A percentile compares a stretch with the other conserved stretches of the same genome.
Conservation (phyloP, 805 yeast species). For the Candida insectorum region DNA sequence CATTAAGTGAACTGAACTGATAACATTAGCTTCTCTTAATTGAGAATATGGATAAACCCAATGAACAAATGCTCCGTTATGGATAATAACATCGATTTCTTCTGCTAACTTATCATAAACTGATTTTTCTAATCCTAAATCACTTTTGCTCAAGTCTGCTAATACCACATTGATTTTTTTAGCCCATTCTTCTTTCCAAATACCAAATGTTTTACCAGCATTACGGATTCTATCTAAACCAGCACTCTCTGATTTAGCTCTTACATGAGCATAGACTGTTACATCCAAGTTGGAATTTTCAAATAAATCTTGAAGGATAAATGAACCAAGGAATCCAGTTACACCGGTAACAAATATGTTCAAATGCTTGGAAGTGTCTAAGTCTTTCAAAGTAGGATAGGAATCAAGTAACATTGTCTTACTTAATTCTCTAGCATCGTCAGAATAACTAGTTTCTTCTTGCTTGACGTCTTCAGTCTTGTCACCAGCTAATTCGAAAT, state of each 20-base stretch:
- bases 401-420: slow-evolving; percentile 36
- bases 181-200: slow-evolving; percentile 64
- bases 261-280: slow-evolving; percentile 81
- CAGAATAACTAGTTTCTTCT: slow-evolving; percentile 45
- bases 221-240: slow-evolving; percentile 75
- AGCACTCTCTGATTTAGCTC: slow-evolving; percentile 66
- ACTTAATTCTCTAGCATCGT: slow-evolving; percentile 64
- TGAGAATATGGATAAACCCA: slow-evolving; percentile 97
- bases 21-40: slow-evolving; percentile 88
- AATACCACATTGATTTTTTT: slow-evolving; percentile 64
- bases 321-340: slow-evolving; percentile 95
- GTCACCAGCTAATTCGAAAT: slow-evolving; percentile 38
- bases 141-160: slow-evolving; percentile 73
- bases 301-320: slow-evolving; percentile 74
- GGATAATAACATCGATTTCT: slow-evolving; percentile 77
- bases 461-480: slow-evolving; percentile 21
- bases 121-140: slow-evolving; percentile 62
- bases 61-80: slow-evolving; percentile 97
- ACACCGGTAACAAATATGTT: slow-evolving; percentile 89
- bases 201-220: slow-evolving; percentile 79
- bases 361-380: slow-evolving; percentile 32
- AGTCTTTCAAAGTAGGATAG: slow-evolving; percentile 43
- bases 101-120: slow-evolving; percentile 59
- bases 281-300: slow-evolving; percentile 47
- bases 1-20: slow-evolving; percentile 82